These are phyloP conservation scores for Wickerhamiella kurtzmanii DNA, from an alignment of 805 yeast genomes.

Conservation along the genomic window DNA sequence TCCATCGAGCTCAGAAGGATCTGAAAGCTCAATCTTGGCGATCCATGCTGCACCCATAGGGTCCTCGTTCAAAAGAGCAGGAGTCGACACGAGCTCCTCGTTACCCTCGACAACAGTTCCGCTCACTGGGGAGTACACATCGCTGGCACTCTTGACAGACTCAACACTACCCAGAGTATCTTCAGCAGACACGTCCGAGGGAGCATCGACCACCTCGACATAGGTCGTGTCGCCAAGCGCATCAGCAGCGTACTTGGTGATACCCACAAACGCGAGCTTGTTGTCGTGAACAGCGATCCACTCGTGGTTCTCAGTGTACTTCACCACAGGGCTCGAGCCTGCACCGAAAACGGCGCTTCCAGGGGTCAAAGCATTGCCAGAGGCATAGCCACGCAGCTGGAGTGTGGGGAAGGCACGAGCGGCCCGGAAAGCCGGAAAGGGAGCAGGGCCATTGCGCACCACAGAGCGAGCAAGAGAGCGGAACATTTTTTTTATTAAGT, in stretches of 20 bases:
- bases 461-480: not conserved
- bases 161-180: constrained; percentile 89
- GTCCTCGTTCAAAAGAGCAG: constrained; percentile 69
- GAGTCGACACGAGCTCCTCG: constrained; percentile 47
- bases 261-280: constrained; percentile 71
- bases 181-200: constrained; percentile 47
- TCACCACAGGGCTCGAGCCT: constrained; percentile 22
- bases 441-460: constrained; percentile 2
- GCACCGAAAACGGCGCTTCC: constrained; percentile 21
- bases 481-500: constrained; percentile 1
- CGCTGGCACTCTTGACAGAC: constrained; percentile 87
- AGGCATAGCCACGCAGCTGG: constrained; percentile 2
- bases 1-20: constrained; percentile 26
- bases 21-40: constrained; percentile 52
- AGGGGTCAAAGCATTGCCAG: constrained; percentile 15
- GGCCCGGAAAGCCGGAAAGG: not conserved
- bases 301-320: constrained; percentile 82
- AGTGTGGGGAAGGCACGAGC: not conserved
- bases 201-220: constrained; percentile 75
- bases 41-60: constrained; percentile 95
- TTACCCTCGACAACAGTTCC: constrained; percentile 70
- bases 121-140: constrained; percentile 74
- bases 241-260: constrained; percentile 88
- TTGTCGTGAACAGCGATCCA: constrained; percentile 83
- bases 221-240: constrained; percentile 95